Evolutionary conservation across 805 yeast genomes (phyloP), one percentile per base, ranked within the genome.

Genomic region (Wickerhamomyces alni): DNA sequence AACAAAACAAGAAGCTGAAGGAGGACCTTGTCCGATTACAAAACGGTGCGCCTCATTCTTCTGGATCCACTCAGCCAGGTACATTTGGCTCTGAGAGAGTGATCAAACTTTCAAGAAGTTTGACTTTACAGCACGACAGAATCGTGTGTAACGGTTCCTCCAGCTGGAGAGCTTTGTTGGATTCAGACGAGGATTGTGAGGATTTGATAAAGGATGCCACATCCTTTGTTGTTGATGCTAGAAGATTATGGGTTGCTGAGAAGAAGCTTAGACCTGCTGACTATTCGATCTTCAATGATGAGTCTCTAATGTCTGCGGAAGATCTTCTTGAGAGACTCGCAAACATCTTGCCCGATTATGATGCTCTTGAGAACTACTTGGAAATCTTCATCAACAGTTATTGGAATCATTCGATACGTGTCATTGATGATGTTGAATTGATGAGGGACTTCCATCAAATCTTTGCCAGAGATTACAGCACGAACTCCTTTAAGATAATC

Each of bases 181-280:
- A 33, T 15, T 27, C 42, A 4, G 38, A 44, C 11, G 17, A 17
- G 3, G 35, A 28, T 5, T 16, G 30, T 16, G 29, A 37, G 4
- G 55, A 46, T 7, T 12, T 43, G 3, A 12, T 46, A 2, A 37
- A 43, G 17, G 39, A 44, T 8, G 44, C 49, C 2, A 41, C 43
- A 21, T 15, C 36, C 0, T 46, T 44, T 26, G 36, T 48, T 1
- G 33, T 48, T 2, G 51, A 50, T 31, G 40, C 50, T 8, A 45
- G 45, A 27, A 41, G 43, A 27, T 51, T 51, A 33, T 55, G 59
- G 58, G 37, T 43, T 31, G 29, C 37, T 17, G 50, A 42, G 22
- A 47, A 42, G 22, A 38, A 43, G 4, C 17, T 46, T 8, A 42
- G 44, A 30, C 33, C 34, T 27, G 29, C 39, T 1, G 38, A 45